Percentiles rank a stretch among this genome's conserved stretches.
phyloP scores from a whole-genome alignment of 2,329 filamentous ascomycete species.

The Microcera coccophila region DNA sequence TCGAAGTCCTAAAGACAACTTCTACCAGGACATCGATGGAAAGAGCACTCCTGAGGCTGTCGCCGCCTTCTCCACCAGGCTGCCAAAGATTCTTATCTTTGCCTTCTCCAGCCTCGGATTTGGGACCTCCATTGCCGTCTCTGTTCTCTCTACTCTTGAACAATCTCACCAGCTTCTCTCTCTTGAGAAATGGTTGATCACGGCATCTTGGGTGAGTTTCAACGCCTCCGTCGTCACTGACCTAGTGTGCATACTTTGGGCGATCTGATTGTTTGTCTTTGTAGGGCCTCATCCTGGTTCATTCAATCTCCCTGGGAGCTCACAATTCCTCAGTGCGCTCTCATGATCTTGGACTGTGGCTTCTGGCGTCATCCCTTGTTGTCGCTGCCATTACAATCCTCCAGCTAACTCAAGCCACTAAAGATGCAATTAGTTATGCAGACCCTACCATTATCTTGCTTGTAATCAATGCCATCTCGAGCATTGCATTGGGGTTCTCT shows the following conservation, averaged over 20 bases:
- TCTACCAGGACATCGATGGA: slow-evolving; percentile 68
- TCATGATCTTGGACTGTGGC: slow-evolving; percentile 52
- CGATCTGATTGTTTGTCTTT: neutral
- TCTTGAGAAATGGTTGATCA: slow-evolving; percentile 57
- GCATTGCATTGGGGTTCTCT: slow-evolving; percentile 43
- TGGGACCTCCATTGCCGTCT: slow-evolving; percentile 52
- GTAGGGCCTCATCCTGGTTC: slow-evolving; percentile 50
- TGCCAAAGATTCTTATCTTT: slow-evolving; percentile 53
- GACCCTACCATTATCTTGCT: slow-evolving; percentile 44
- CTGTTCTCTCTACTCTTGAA: slow-evolving; percentile 48
- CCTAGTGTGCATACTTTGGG: too few relatives aligned
- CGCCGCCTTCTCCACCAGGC: slow-evolving; percentile 57
- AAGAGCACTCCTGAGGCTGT: slow-evolving; percentile 61
- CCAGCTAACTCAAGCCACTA: slow-evolving; percentile 40
- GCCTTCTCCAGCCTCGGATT: slow-evolving; percentile 53
- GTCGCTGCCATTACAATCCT: slow-evolving; percentile 42
- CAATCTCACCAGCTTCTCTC: slow-evolving; percentile 37
- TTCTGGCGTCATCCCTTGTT: slow-evolving; percentile 45
- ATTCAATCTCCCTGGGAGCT: slow-evolving; percentile 47
- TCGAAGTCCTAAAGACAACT: slow-evolving; percentile 39
- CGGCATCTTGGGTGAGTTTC: slow-evolving; percentile 60
- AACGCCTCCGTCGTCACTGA: neutral
- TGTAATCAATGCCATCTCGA: slow-evolving; percentile 42
- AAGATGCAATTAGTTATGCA: slow-evolving; percentile 30
- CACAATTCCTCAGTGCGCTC: slow-evolving; percentile 49